Evolutionary conservation across 192 early-diverging fungal species (phyloP).

Genomic region (Spinellus fusiger): DNA sequence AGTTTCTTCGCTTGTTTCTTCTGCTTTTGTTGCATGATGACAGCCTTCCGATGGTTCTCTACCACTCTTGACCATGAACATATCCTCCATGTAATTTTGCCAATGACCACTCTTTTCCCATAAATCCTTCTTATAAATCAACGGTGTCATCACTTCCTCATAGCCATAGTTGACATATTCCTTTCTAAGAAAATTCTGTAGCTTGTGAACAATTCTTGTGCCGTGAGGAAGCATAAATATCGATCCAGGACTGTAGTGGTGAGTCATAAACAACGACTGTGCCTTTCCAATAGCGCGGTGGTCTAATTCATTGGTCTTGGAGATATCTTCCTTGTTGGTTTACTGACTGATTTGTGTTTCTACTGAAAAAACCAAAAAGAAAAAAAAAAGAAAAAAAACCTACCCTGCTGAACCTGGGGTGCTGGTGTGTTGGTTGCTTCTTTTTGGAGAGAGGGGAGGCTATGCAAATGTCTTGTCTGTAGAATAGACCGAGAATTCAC

Average conservation of each 20-base stretch:
- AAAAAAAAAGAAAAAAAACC: too few relatives aligned
- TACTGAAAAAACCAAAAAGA: too few relatives aligned
- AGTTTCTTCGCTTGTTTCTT: constrained; percentile 16
- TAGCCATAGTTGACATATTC: constrained; percentile 77
- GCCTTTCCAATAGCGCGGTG: constrained; percentile 65
- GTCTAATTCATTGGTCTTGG: constrained; percentile 35
- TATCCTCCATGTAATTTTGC: constrained; percentile 94
- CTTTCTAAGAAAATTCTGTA: constrained; percentile 67
- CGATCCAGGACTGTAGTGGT: constrained; percentile 63
- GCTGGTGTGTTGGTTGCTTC: too few relatives aligned
- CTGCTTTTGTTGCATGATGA: constrained; percentile 28
- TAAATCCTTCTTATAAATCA: constrained; percentile 86
- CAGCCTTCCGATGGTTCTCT: background rate
- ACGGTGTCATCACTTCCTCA: constrained; percentile 86
- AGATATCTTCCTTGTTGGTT: constrained; percentile 6
- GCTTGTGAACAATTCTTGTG: constrained; percentile 72
- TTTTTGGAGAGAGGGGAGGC: too few relatives aligned
- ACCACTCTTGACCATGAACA: constrained; percentile 69
- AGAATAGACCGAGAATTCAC: too few relatives aligned
- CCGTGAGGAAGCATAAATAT: constrained; percentile 73
- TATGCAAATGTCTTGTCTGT: too few relatives aligned
- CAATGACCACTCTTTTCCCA: constrained; percentile 95
- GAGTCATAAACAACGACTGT: constrained; percentile 67
- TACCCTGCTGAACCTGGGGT: too few relatives aligned
- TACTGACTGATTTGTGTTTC: too few relatives aligned